A percentile compares a stretch with the other conserved stretches of the same genome.
Evolutionary conservation across 192 early-diverging fungal genomes (phyloP).

Genomic region (Glomus cerebriforme): DNA sequence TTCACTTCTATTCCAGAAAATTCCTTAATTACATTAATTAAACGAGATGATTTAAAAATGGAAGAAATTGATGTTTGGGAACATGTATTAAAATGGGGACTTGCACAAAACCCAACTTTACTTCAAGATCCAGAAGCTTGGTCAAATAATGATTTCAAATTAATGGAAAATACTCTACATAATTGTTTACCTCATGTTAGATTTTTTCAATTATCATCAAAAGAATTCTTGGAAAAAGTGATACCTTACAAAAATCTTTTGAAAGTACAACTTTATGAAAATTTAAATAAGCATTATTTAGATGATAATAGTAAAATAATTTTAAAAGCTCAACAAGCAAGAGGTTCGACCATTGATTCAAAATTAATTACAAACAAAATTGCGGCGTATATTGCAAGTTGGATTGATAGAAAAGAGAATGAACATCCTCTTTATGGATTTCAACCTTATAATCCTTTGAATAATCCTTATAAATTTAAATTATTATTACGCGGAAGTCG

Average conservation of each 20-base stretch:
- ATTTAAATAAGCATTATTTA: background rate
- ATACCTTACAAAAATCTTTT: background rate
- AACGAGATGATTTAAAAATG: slow-evolving; percentile 3
- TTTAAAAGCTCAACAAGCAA: no score
- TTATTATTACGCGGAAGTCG: background rate
- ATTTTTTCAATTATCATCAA: background rate
- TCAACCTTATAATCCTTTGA: background rate
- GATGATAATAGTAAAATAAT: background rate
- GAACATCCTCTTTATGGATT: background rate
- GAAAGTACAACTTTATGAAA: background rate
- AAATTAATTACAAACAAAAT: background rate
- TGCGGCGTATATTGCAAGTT: background rate
- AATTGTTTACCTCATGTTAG: background rate
- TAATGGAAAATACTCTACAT: background rate
- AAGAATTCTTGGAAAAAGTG: background rate
- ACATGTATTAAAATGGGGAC: slow-evolving; percentile 15
- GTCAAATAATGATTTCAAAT: background rate
- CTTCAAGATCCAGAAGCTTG: background rate
- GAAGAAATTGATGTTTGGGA: slow-evolving; percentile 12
- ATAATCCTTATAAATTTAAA: background rate
- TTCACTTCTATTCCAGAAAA: slow-evolving; percentile 6
- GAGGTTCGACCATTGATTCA: no score
- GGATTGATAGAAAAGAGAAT: background rate
- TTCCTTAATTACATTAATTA: background rate
- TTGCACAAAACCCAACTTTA: background rate